phyloP scores from a whole-genome alignment of 2,329 filamentous ascomycete genomes.

The Alternaria atra region DNA sequence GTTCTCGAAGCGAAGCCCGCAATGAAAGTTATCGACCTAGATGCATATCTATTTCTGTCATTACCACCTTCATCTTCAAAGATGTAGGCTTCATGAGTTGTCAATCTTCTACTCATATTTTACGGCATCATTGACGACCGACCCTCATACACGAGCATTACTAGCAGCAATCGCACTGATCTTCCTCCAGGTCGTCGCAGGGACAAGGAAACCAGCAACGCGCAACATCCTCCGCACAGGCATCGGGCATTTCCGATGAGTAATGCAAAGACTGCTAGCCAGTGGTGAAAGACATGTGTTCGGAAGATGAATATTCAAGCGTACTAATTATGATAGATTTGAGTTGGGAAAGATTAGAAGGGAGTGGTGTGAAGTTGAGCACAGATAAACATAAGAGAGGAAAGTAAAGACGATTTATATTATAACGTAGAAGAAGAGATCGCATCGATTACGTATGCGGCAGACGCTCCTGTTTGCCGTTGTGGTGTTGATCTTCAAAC shows the following conservation, averaged over 20 bases:
- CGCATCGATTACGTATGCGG: neutral
- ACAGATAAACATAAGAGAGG: neutral
- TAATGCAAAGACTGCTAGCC: neutral
- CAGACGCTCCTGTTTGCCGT: neutral
- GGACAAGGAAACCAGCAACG: constrained; percentile 14
- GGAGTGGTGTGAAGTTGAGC: neutral
- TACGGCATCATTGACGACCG: neutral
- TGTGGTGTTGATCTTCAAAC: neutral
- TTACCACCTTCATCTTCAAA: neutral
- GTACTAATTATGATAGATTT: neutral
- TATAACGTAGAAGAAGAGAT: neutral
- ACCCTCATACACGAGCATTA: neutral
- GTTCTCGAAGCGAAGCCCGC: no score
- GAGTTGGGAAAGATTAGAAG: neutral
- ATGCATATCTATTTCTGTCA: no score
- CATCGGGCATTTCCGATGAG: neutral
- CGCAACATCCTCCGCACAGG: neutral
- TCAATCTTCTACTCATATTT: neutral
- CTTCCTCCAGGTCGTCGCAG: constrained; percentile 16
- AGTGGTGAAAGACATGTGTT: neutral
- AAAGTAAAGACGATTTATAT: neutral
- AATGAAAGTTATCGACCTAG: no score
- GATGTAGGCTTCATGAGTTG: neutral
- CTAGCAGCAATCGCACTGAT: constrained; percentile 12
- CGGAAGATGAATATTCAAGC: neutral